Percentiles rank a stretch among this genome's conserved stretches.
Conservation (phyloP, 2,329 filamentous ascomycete species). For the Hypoxylon sp. region DNA sequence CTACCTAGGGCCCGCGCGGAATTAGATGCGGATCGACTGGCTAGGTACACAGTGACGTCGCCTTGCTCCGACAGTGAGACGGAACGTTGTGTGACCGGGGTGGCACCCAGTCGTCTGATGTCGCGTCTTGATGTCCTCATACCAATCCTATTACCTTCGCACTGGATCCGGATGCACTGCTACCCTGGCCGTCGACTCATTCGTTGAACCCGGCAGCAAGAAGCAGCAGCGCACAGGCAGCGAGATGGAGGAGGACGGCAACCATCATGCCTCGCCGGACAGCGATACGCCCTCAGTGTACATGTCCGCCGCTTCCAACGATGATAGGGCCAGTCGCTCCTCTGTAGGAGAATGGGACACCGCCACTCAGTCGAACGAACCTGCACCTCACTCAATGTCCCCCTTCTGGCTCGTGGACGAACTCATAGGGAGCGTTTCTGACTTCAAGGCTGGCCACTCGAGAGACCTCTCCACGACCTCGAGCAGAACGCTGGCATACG, state of each 20-base stretch:
- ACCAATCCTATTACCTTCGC: conserved; percentile 19
- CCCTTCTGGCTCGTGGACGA: conserved; percentile 35
- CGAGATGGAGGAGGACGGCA: conserved; percentile 37
- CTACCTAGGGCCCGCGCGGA: conserved; percentile 6
- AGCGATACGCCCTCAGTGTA: conserved; percentile 31
- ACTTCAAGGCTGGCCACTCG: conserved; percentile 24
- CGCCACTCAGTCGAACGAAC: conserved; percentile 21
- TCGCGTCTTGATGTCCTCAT: conserved; percentile 24
- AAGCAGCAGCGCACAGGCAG: conserved; percentile 12
- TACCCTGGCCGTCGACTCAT: conserved; percentile 21
- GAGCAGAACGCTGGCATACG: conserved; percentile 30
- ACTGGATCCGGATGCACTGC: conserved; percentile 19
- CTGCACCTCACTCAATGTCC: conserved; percentile 15
- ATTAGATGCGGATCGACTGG: conserved; percentile 30
- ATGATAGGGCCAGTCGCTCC: conserved; percentile 24
- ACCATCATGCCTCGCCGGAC: conserved; percentile 33
- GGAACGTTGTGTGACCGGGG: conserved; percentile 23
- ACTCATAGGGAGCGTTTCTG: conserved; percentile 22
- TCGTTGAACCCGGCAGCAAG: conserved; percentile 16
- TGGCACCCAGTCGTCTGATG: conserved; percentile 10
- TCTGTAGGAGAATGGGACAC: conserved; percentile 30
- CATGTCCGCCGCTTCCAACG: conserved; percentile 24
- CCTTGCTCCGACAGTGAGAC: conserved; percentile 8
- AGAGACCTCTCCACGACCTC: conserved; percentile 33
- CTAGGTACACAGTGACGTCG: conserved; percentile 34